phyloP scores from a whole-genome alignment of 768 basidiomycete genomes.

The Bullera alba region DNA sequence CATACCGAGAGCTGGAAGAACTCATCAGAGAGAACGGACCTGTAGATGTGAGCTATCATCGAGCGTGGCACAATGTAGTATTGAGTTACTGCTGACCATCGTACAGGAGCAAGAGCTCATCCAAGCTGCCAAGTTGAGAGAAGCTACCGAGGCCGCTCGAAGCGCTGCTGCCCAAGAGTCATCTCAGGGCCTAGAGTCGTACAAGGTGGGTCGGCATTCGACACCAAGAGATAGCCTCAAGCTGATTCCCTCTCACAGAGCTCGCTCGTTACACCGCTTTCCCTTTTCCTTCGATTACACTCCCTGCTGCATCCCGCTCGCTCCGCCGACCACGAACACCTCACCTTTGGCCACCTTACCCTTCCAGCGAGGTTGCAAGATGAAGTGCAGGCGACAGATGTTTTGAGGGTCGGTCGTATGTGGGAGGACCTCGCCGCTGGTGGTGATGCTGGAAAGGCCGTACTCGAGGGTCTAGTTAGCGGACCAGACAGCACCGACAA shows the following conservation, averaged over 20 bases:
- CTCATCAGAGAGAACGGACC: slow-evolving; percentile 58
- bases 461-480: slow-evolving; percentile 17
- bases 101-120: slow-evolving; percentile 22
- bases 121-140: slow-evolving; percentile 28
- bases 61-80: too few relatives aligned
- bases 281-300: slow-evolving; percentile 29
- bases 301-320: slow-evolving; percentile 36
- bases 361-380: slow-evolving; percentile 25
- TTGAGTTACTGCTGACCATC: background rate
- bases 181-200: background rate
- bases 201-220: background rate
- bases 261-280: slow-evolving; percentile 17
- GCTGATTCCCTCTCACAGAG: slow-evolving; percentile 4
- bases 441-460: slow-evolving; percentile 13
- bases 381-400: slow-evolving; percentile 35
- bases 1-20: slow-evolving; percentile 73
- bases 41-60: slow-evolving; percentile 61
- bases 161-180: background rate
- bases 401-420: slow-evolving; percentile 30
- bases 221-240: background rate
- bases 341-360: slow-evolving; percentile 27
- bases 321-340: slow-evolving; percentile 27
- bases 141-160: background rate
- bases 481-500: slow-evolving; percentile 21
- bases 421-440: slow-evolving; percentile 28